A percentile compares a stretch with the other conserved stretches of the same genome.
These are phyloP conservation scores for Scleromitrula shiraiana DNA, from an alignment of 2,329 filamentous ascomycete genomes.

Conservation along the genomic window DNA sequence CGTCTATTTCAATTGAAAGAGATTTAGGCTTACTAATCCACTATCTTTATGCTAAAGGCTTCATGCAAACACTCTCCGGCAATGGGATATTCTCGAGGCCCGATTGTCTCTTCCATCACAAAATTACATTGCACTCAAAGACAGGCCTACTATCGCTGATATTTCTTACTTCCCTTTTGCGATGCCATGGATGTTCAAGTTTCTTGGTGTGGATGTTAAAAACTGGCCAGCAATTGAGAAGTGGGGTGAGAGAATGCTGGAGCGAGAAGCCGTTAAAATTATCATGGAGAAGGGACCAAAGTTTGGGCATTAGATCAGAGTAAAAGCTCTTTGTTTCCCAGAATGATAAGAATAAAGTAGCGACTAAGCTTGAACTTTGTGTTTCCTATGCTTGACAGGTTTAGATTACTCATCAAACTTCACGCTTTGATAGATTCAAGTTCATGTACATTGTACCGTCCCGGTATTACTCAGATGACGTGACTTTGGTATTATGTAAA, in stretches of 20 bases:
- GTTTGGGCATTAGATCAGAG: constrained; percentile 11
- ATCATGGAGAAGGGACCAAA: constrained; percentile 18
- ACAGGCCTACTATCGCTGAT: constrained; percentile 32
- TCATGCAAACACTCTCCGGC: constrained; percentile 22
- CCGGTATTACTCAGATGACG: no score
- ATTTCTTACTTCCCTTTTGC: constrained; percentile 32
- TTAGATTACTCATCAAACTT: no score
- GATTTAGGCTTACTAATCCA: no score
- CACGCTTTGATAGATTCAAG: no score
- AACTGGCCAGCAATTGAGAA: constrained; percentile 28
- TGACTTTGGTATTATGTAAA: no score
- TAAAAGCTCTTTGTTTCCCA: no score
- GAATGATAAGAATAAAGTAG: no score
- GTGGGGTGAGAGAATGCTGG: constrained; percentile 26
- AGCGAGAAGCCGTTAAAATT: constrained; percentile 20
- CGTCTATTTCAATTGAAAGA: no score
- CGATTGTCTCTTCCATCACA: constrained; percentile 22
- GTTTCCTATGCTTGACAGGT: no score
- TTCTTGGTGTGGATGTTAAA: constrained; percentile 28
- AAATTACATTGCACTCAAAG: constrained; percentile 30
- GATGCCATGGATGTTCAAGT: constrained; percentile 33
- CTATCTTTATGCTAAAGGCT: no score
- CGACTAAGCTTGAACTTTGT: no score
- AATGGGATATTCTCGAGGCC: constrained; percentile 28
- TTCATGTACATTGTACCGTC: no score